Evolutionary conservation across 2,329 filamentous ascomycete genomes (phyloP).

Genomic region (Penicillium verrucosum): DNA sequence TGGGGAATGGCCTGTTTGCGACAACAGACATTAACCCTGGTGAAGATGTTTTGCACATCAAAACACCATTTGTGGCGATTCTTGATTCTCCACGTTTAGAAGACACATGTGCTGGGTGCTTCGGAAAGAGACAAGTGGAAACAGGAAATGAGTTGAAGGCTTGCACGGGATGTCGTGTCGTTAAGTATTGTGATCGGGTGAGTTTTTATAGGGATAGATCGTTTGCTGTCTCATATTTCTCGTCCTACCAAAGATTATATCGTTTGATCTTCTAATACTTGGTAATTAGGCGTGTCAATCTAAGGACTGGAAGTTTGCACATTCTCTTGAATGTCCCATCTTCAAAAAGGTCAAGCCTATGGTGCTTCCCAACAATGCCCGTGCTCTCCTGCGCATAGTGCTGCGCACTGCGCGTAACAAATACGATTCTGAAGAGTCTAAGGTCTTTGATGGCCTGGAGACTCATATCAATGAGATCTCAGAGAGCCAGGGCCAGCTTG

Average conservation of each 20-base stretch:
- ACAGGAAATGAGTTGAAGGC: constrained; percentile 43
- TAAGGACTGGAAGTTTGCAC: constrained; percentile 56
- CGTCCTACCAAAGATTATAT: background rate
- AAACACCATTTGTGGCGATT: constrained; percentile 53
- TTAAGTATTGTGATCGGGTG: constrained; percentile 61
- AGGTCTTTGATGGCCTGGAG: constrained; percentile 44
- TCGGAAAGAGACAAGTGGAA: constrained; percentile 37
- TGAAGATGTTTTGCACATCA: constrained; percentile 48
- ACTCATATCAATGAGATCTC: constrained; percentile 51
- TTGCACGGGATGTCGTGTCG: constrained; percentile 57
- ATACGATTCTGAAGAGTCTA: constrained; percentile 38
- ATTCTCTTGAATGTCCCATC: constrained; percentile 59
- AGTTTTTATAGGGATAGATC: constrained; percentile 15
- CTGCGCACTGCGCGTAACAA: constrained; percentile 41
- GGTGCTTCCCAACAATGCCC: constrained; percentile 54
- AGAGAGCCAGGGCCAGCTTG: constrained; percentile 41
- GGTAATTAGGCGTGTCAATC: constrained; percentile 54
- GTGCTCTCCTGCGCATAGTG: constrained; percentile 56
- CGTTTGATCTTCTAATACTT: background rate
- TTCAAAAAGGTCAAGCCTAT: constrained; percentile 46
- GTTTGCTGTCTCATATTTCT: background rate
- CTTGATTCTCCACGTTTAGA: constrained; percentile 52
- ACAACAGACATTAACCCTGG: constrained; percentile 47
- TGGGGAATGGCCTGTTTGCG: constrained; percentile 57
- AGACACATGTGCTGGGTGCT: constrained; percentile 59